Evolutionary conservation across 257 asterid genomes (phyloP), one percentile per base, ranked within the genome.

Genomic region (Gardenia jasminoides): DNA sequence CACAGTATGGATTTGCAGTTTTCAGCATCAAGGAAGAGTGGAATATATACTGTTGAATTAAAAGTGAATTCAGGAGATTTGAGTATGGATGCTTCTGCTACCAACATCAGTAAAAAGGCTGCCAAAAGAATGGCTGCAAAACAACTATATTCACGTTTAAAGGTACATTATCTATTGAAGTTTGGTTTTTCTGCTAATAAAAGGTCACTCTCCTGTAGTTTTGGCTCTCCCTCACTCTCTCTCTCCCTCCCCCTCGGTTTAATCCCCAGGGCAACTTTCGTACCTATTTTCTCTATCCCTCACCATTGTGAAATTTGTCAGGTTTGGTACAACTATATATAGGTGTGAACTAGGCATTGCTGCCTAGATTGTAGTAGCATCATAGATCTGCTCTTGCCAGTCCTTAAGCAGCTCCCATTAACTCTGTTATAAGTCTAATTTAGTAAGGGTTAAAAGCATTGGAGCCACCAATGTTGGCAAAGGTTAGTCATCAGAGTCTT

Each of bases 71-170:
- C 83, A 79, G 70, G 75, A 65, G 79, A 68, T 19, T 84, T 86
- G 66, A 79, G 77, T 56, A 85, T 73, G 48, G 77, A 84, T 65
- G 88, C 89, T 78, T 84, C 68, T 66, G 88, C 92, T 81, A 83
- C 84, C 80, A 79, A 88, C 82, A 31, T 58, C 58, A 92, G 91
- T 76, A 87, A 81, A 81, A 92, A 85, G 81, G 85, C 86, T 83
- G 97, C 97, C 56, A 82, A 77, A 85, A 86, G 81, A 85, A 81
- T 81, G 83, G 96, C 93, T 82, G 81, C 99, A 43, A 76, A 85
- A 74, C 80, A 85, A 73, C 28, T 91, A 70, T 80, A 74, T 69
- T 85, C 86, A 70, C 8, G 54, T 44, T 85, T 96, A 88, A 90
- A 91, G 99, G 99, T 95, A 78, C 77, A 72, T 28, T 77, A 80